Evolutionary conservation across 2,329 filamentous ascomycete genomes (phyloP).

Genomic region (Arthrobotrys iridis): DNA sequence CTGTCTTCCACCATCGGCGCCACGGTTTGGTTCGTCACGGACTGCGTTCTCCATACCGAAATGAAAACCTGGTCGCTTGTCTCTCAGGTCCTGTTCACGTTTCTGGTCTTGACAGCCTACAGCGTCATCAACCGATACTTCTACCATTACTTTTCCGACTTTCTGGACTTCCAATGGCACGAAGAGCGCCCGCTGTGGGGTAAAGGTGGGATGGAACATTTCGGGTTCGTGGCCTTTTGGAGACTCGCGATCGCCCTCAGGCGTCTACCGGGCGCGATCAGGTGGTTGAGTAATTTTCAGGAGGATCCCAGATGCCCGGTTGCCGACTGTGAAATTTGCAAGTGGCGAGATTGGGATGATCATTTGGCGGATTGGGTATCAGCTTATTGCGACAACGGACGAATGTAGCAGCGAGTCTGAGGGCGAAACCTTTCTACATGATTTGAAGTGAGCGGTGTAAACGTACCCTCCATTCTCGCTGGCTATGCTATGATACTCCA

Average conservation of each 20-base stretch:
- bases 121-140: slow-evolving; percentile 19
- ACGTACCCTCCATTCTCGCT: no score
- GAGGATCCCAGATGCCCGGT: background rate
- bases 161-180: slow-evolving; percentile 25
- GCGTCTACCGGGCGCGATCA: no score
- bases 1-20: slow-evolving; percentile 1
- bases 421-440: no score
- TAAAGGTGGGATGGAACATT: slow-evolving; percentile 15
- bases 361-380: no score
- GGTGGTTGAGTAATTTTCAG: background rate
- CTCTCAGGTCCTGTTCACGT: background rate
- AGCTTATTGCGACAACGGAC: no score
- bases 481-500: no score
- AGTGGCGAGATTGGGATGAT: no score
- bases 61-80: slow-evolving; percentile 9
- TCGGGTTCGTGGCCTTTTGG: slow-evolving; percentile 3
- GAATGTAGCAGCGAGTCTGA: no score
- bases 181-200: slow-evolving; percentile 17
- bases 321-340: no score
- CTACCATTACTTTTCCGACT: background rate
- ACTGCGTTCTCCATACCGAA: slow-evolving; percentile 18
- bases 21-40: slow-evolving; percentile 17
- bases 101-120: slow-evolving; percentile 14
- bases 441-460: no score
- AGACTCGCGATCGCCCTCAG: background rate